Conservation (phyloP, 176 grass and related monocot genomes). For the Ensete ventricosum region DNA sequence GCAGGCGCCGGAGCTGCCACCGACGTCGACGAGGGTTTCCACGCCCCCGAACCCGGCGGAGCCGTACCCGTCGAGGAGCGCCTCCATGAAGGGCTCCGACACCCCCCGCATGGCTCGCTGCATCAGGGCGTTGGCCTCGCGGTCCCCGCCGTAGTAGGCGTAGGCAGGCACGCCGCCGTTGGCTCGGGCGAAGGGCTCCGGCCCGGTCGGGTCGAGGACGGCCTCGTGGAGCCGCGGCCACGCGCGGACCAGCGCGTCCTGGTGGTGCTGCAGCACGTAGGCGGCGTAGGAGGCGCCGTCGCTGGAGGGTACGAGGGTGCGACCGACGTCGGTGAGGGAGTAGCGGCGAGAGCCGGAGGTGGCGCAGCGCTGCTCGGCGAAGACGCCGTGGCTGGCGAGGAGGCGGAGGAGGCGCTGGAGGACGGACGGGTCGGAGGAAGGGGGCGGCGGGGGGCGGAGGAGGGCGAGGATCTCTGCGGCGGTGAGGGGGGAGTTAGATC, state of each 20-base stretch:
- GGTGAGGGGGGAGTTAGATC: constrained; percentile 38
- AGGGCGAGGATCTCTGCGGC: constrained; percentile 28
- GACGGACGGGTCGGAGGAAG: constrained; percentile 26
- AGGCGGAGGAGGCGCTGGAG: constrained; percentile 69
- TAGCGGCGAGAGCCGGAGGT: constrained; percentile 25
- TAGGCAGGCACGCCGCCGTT: constrained; percentile 57
- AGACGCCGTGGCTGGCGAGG: constrained; percentile 53
- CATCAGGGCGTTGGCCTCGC: constrained; percentile 56
- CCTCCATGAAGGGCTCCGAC: constrained; percentile 82
- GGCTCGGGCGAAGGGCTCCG: constrained; percentile 67
- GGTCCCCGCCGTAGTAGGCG: constrained; percentile 57
- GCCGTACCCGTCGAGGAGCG: constrained; percentile 39
- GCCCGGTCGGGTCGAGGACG: constrained; percentile 56
- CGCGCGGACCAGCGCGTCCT: constrained; percentile 62
- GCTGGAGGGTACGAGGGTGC: constrained; percentile 33
- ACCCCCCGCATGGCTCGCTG: constrained; percentile 58
- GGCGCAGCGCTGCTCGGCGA: constrained; percentile 28
- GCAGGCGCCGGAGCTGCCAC: constrained; percentile 71
- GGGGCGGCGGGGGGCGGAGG: constrained; percentile 18
- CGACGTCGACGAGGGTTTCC: constrained; percentile 63
- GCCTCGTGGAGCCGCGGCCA: constrained; percentile 71
- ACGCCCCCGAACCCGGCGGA: constrained; percentile 43
- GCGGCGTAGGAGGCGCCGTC: constrained; percentile 37
- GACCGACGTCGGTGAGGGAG: constrained; percentile 52
- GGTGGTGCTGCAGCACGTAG: constrained; percentile 87